These are phyloP conservation scores for Diospyros kaki DNA, from an alignment of 148 eudicot genomes.

Conservation along the genomic window DNA sequence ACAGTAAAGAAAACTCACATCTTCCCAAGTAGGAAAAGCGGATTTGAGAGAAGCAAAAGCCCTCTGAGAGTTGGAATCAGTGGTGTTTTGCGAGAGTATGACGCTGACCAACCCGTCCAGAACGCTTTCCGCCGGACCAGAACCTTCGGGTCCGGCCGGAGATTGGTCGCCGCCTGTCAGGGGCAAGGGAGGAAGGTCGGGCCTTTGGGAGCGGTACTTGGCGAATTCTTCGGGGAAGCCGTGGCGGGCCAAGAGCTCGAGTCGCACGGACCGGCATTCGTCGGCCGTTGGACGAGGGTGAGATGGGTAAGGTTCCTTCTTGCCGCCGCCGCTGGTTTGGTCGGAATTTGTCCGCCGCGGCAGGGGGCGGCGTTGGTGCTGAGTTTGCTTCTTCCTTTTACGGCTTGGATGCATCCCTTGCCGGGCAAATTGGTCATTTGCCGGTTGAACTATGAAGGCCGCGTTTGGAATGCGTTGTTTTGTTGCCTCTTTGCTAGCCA, in stretches of 20 bases:
- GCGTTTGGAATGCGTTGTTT: too few relatives aligned
- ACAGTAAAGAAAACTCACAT: conserved; percentile 31
- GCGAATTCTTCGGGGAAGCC: conserved; percentile 77
- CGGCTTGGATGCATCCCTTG: conserved; percentile 35
- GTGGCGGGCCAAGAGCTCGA: conserved; percentile 54
- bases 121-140: conserved; percentile 44
- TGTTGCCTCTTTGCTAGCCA: too few relatives aligned
- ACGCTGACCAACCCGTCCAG: conserved; percentile 71
- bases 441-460: not conserved
- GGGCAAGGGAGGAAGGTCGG: conserved; percentile 16
- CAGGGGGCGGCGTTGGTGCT: conserved; percentile 6
- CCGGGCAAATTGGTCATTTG: not conserved
- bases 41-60: conserved; percentile 76
- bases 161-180: conserved; percentile 14
- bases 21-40: conserved; percentile 71
- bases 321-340: conserved; percentile 9
- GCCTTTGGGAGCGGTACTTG: conserved; percentile 51
- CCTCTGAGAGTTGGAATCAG: conserved; percentile 67
- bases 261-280: conserved; percentile 58
- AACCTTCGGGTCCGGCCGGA: conserved; percentile 16
- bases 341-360: conserved; percentile 20
- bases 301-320: conserved; percentile 45
- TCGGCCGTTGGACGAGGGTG: conserved; percentile 60
- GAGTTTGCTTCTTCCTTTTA: conserved; percentile 38
- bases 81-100: conserved; percentile 74